These are phyloP conservation scores for Zostera marina DNA, from an alignment of 116 monocot species.

Conservation along the genomic window DNA sequence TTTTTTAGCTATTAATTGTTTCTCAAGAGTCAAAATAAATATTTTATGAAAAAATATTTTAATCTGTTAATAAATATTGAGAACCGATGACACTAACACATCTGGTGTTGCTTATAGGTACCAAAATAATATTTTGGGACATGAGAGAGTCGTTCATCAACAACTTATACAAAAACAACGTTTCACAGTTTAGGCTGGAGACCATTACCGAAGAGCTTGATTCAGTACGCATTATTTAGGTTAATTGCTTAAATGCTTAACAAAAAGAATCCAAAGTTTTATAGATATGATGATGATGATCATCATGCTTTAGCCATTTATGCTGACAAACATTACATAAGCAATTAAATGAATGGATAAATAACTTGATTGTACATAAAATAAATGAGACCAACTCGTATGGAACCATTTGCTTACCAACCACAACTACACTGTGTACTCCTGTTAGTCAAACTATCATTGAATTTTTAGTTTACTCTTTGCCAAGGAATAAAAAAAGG, in stretches of 20 bases:
- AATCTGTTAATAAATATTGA: not conserved
- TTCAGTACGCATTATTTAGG: constrained; percentile 31
- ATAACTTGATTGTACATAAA: too few species aligned
- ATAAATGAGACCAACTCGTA: too few species aligned
- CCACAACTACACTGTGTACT: too few species aligned
- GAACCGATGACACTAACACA: not conserved
- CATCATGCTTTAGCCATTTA: not conserved
- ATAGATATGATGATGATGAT: too few species aligned
- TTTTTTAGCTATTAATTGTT: constrained; percentile 1
- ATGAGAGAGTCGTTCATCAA: constrained; percentile 68
- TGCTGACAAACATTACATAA: too few species aligned
- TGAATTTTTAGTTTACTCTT: too few species aligned
- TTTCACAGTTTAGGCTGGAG: constrained; percentile 59
- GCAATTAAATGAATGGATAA: too few species aligned
- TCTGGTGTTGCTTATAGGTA: constrained; percentile 24
- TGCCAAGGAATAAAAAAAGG: too few species aligned
- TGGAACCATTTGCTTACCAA: too few species aligned
- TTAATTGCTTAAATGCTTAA: not conserved
- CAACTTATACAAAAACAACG: constrained; percentile 75
- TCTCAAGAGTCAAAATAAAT: too few species aligned
- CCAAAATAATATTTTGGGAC: constrained; percentile 94
- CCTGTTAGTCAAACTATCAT: too few species aligned
- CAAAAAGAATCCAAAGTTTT: not conserved
- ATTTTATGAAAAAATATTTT: too few species aligned
- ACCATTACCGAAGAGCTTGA: constrained; percentile 60